Base-by-base conservation (phyloP, 2,329 filamentous ascomycete genomes). In the Pseudogymnoascus sp. region DNA sequence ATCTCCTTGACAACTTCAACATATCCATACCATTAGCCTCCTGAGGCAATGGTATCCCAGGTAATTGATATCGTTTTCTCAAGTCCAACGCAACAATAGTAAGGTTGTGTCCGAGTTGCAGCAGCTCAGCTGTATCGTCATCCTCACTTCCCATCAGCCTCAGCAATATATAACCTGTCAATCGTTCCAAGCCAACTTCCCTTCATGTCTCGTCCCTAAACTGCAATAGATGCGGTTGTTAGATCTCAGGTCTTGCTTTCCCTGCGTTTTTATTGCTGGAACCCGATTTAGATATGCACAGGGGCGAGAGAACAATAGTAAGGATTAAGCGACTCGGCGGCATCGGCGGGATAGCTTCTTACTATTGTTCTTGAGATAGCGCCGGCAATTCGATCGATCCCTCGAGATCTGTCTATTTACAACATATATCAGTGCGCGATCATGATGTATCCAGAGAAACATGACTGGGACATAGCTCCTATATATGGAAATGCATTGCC, bases 311-410 rank as follows among this genome's bases (percentile, higher is more conserved):
- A 55, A 55, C 45, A 55, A 55, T 55, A 33, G 45, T 55, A 55
- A 52, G 45, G 27, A 55, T 55, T 55, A 55, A 55, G 45, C 45
- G 45, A 55, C 27, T 10, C 29, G n/a, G 27, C 45, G 7, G 7
- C 45, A 33, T 33, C 45, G 27, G 8, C 45, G 29, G 45, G 27
- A 33, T 33, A 52, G 27, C 45, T 52, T 52, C 45, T 52, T 52
- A 52, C 45, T 52, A 52, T 52, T 52, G 45, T 52, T 52, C 45
- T 52, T 10, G 45, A 52, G 45, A 52, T 52, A 55, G 45, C 45
- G 45, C 45, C 45, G 45, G 45, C 45, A 55, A 12, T 55, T n/a
- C 45, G 45, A 55, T 55, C 45, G 45, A 55, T 33, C 45, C 29
- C 45, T 55, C 27, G 45, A 52, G 45, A 52, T 52, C 9, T n/a